Conservation (phyloP, 306 rosid genomes). For the Canavalia gladiata region DNA sequence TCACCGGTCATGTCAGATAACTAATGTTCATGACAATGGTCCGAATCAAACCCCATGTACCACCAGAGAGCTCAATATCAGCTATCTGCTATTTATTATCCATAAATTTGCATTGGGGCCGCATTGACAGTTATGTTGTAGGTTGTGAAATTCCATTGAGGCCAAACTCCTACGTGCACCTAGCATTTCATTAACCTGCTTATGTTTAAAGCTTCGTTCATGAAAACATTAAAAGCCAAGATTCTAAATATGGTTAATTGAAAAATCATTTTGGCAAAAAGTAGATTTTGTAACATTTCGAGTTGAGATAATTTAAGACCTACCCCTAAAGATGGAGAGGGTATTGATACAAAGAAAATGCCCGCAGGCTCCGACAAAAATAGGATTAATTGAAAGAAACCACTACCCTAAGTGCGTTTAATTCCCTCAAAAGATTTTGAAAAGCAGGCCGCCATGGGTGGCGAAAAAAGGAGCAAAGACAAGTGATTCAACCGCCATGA, state of each 20-base stretch:
- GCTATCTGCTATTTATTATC: no score
- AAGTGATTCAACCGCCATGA: constrained; percentile 75
- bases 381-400: constrained; percentile 19
- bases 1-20: no score
- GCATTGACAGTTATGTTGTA: not conserved
- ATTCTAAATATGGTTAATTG: not conserved
- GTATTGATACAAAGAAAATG: constrained; percentile 47
- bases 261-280: not conserved
- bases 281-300: constrained; percentile 17
- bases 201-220: not conserved
- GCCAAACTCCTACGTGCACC: not conserved
- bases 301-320: constrained; percentile 26
- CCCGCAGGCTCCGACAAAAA: constrained; percentile 23
- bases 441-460: constrained; percentile 78
- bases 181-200: not conserved
- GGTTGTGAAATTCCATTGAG: not conserved
- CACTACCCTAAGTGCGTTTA: constrained; percentile 34
- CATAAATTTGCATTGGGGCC: no score
- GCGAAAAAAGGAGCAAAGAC: constrained; percentile 65
- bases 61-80: no score
- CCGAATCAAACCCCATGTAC: no score
- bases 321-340: constrained; percentile 45
- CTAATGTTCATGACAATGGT: no score
- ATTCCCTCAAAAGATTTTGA: constrained; percentile 62
- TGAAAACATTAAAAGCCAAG: not conserved